Conservation (phyloP, 208 protist genomes). For the Leishmania tarentolae region DNA sequence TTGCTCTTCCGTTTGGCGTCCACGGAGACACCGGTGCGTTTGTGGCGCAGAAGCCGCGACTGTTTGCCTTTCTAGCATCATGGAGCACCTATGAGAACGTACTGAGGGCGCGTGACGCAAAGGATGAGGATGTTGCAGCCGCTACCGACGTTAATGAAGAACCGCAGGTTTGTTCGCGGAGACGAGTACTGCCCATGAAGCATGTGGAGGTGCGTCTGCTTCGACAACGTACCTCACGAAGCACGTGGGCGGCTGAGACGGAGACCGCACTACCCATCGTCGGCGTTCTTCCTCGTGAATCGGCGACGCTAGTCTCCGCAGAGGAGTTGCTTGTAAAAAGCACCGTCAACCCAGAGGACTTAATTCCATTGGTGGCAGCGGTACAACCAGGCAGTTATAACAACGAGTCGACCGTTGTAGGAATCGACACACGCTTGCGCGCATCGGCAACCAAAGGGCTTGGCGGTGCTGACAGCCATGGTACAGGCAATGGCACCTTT, state of each 20-base stretch:
- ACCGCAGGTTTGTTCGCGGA: neutral
- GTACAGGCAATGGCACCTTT: neutral
- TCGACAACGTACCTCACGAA: conserved; percentile 30
- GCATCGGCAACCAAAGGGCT: neutral
- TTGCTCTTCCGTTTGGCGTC: conserved; percentile 8
- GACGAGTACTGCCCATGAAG: conserved; percentile 3
- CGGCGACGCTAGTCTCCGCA: conserved; percentile 22
- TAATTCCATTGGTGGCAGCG: conserved; percentile 10
- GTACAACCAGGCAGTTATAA: conserved; percentile 3
- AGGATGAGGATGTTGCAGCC: neutral
- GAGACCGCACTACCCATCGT: conserved; percentile 14
- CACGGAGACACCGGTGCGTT: neutral
- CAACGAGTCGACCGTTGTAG: neutral
- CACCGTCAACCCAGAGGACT: conserved; percentile 19
- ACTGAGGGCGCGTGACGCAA: neutral
- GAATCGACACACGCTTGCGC: conserved; percentile 14
- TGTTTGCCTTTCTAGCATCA: conserved; percentile 18
- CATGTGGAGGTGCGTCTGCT: conserved; percentile 35
- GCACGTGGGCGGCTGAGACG: conserved; percentile 9
- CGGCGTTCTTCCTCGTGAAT: conserved; percentile 26
- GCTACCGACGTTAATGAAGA: neutral
- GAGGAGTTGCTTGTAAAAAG: conserved; percentile 42
- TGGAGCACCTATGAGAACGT: conserved; percentile 17
- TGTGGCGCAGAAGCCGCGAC: conserved; percentile 5
- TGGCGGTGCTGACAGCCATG: neutral